phyloP scores from a whole-genome alignment of 495 filamentous ascomycete genomes.

The Hyaloscypha variabilis region DNA sequence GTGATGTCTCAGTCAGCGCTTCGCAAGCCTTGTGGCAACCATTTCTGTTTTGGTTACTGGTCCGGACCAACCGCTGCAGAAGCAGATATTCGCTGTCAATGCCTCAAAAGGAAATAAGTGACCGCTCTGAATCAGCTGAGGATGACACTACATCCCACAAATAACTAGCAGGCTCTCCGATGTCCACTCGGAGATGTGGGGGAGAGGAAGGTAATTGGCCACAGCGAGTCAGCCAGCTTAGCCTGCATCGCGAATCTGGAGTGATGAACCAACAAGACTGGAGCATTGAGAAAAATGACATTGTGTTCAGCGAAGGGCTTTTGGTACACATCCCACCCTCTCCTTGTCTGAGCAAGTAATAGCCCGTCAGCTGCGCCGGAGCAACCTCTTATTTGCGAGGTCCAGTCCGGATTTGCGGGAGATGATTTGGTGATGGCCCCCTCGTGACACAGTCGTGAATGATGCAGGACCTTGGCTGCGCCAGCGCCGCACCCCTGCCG shows the following conservation, averaged over 20 bases:
- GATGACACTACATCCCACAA: neutral
- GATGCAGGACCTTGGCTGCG: neutral
- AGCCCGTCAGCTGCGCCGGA: neutral
- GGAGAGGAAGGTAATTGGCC: neutral
- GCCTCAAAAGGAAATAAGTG: neutral
- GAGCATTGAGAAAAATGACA: neutral
- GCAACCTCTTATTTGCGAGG: neutral
- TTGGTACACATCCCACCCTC: neutral
- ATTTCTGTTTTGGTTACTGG: neutral
- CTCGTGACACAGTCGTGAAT: neutral
- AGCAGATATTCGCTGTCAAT: neutral
- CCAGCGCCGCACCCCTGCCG: neutral
- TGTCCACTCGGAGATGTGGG: neutral
- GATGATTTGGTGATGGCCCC: neutral
- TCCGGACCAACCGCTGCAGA: neutral
- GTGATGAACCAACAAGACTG: neutral
- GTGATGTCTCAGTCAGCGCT: conserved; percentile 4
- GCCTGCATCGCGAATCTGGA: neutral
- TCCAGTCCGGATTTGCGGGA: neutral
- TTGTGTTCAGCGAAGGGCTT: neutral
- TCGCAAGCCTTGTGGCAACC: neutral
- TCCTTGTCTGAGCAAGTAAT: neutral
- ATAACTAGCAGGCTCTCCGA: neutral
- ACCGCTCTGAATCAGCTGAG: conserved; percentile 1
- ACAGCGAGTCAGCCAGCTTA: neutral